A percentile compares a stretch with the other conserved stretches of the same genome.
Evolutionary conservation across 495 filamentous ascomycete genomes (phyloP).

Genomic region (Pseudoneurospora amorphoporcata): DNA sequence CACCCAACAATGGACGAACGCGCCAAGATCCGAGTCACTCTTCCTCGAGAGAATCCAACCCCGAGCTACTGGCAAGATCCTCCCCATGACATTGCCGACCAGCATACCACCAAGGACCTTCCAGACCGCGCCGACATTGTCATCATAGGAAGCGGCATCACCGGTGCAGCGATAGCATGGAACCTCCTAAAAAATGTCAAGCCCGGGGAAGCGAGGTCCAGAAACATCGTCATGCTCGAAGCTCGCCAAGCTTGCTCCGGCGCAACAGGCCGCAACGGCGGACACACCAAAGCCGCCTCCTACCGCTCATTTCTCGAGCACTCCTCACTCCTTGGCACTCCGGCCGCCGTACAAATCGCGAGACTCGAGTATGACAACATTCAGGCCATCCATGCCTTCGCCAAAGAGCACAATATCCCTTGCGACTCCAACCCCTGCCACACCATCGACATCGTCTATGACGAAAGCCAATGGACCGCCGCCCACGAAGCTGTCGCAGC

Average conservation of each 20-base stretch:
- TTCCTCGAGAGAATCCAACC: slow-evolving; percentile 50
- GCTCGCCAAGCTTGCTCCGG: slow-evolving; percentile 46
- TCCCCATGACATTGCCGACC: slow-evolving; percentile 44
- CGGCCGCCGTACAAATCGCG: slow-evolving; percentile 43
- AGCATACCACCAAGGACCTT: slow-evolving; percentile 37
- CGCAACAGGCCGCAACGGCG: slow-evolving; percentile 54
- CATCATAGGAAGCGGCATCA: slow-evolving; percentile 64
- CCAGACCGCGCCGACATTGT: slow-evolving; percentile 43
- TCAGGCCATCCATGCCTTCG: slow-evolving; percentile 42
- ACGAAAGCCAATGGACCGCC: slow-evolving; percentile 32
- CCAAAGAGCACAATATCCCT: slow-evolving; percentile 35
- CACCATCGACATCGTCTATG: slow-evolving; percentile 51
- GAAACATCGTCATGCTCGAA: slow-evolving; percentile 46
- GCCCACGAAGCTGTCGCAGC: slow-evolving; percentile 31
- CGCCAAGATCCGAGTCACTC: slow-evolving; percentile 33
- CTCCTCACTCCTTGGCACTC: slow-evolving; percentile 23
- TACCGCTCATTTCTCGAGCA: slow-evolving; percentile 45
- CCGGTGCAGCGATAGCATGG: slow-evolving; percentile 50
- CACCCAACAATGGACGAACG: slow-evolving; percentile 31
- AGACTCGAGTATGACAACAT: slow-evolving; percentile 49
- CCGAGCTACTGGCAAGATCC: slow-evolving; percentile 63
- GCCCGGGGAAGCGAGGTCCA: neutral
- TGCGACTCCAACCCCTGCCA: slow-evolving; percentile 41
- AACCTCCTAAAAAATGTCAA: slow-evolving; percentile 34
- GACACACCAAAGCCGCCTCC: slow-evolving; percentile 54